Evolutionary conservation across 2,329 filamentous ascomycete species (phyloP).

Genomic region (Aspergillus persii): DNA sequence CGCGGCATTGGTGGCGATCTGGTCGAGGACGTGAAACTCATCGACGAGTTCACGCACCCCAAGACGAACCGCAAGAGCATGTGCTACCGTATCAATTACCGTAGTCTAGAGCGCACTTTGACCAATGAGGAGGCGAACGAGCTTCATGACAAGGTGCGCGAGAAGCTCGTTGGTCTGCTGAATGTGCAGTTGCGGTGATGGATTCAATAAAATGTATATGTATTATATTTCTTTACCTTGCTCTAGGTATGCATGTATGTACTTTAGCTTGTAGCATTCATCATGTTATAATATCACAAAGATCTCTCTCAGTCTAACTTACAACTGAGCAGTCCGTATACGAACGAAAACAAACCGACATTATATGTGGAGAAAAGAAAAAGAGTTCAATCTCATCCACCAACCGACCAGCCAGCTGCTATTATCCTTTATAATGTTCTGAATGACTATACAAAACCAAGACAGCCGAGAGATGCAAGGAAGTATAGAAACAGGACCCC

Average conservation of each 20-base stretch:
- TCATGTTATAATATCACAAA: not conserved
- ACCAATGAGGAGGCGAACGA: slow-evolving; percentile 77
- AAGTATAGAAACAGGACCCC: slow-evolving; percentile 9
- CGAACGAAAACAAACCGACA: too few species aligned
- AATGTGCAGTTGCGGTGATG: slow-evolving; percentile 73
- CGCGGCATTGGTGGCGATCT: slow-evolving; percentile 76
- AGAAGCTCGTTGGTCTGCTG: slow-evolving; percentile 65
- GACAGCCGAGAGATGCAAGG: slow-evolving; percentile 6
- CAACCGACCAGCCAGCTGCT: not conserved
- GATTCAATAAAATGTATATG: not conserved
- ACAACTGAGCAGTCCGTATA: too few species aligned
- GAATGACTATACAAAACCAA: not conserved
- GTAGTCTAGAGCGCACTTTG: slow-evolving; percentile 85
- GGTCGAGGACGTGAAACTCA: slow-evolving; percentile 81
- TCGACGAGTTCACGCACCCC: slow-evolving; percentile 86
- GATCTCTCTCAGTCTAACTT: not conserved
- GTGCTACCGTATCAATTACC: slow-evolving; percentile 92
- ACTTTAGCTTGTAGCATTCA: not conserved
- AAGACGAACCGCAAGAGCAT: slow-evolving; percentile 78
- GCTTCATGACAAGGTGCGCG: slow-evolving; percentile 67
- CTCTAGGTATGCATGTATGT: slow-evolving; percentile 2
- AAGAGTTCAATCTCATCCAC: not conserved
- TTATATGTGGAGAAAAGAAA: too few species aligned
- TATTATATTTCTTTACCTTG: not conserved
- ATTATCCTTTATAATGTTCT: slow-evolving; percentile 11